Evolutionary conservation across 441 rosid species (phyloP).

Genomic region (Hypseocharis bilobata): DNA sequence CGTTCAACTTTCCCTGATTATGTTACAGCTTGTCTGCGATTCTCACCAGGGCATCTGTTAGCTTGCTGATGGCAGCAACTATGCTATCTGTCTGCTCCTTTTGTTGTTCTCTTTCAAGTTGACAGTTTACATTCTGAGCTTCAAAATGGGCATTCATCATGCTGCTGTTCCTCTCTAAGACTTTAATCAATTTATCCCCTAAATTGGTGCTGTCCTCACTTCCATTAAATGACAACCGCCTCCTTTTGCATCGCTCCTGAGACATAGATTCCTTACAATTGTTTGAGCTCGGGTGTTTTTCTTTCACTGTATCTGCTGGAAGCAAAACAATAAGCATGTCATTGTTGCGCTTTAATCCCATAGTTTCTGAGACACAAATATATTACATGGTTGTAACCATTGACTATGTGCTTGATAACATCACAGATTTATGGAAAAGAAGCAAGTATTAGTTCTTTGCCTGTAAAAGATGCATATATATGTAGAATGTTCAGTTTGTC

Average conservation of each 20-base stretch:
- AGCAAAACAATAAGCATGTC: slow-evolving; percentile 1
- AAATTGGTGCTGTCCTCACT: background rate
- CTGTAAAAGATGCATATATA: background rate
- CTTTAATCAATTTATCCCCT: background rate
- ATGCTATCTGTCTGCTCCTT: slow-evolving; percentile 14
- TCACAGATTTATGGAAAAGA: background rate
- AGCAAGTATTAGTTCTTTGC: background rate
- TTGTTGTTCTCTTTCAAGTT: slow-evolving; percentile 23
- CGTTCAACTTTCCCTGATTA: background rate
- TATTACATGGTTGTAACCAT: background rate
- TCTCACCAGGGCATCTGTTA: slow-evolving; percentile 14
- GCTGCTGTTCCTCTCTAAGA: slow-evolving; percentile 15
- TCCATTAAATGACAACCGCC: slow-evolving; percentile 9
- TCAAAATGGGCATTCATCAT: slow-evolving; percentile 20
- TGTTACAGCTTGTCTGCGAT: slow-evolving; percentile 15
- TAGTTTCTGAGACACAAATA: background rate
- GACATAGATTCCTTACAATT: slow-evolving; percentile 4
- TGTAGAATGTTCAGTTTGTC: background rate
- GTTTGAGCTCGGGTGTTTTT: background rate
- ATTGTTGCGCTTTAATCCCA: background rate
- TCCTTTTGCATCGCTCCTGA: slow-evolving; percentile 12
- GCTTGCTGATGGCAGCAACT: slow-evolving; percentile 9
- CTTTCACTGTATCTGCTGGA: slow-evolving; percentile 21
- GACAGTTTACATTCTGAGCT: slow-evolving; percentile 21
- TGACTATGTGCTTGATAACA: background rate